phyloP scores from a whole-genome alignment of 495 filamentous ascomycete genomes.

The Pseudotulostoma volvatum region DNA sequence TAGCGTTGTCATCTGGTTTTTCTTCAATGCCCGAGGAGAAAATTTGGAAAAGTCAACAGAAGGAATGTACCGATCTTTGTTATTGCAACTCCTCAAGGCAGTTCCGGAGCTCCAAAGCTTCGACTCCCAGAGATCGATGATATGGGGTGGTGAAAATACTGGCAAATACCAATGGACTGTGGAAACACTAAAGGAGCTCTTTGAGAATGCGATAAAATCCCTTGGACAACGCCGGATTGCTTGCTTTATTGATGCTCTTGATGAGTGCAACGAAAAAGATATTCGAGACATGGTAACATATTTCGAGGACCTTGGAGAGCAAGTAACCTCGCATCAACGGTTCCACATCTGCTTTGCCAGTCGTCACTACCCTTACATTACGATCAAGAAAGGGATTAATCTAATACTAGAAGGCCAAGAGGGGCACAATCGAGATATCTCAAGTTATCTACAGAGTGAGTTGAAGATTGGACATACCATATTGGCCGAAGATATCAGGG shows the following conservation, averaged over 20 bases:
- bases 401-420: conserved; percentile 8
- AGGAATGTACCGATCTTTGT: conserved; percentile 34
- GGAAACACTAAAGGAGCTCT: conserved; percentile 13
- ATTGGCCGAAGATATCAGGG: conserved; percentile 2
- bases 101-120: conserved; percentile 13
- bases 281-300: conserved; percentile 19
- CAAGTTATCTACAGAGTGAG: conserved; percentile 5
- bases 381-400: conserved; percentile 6
- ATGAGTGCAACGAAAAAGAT: conserved; percentile 22
- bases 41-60: conserved; percentile 27
- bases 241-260: conserved; percentile 29
- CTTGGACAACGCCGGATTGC: conserved; percentile 9
- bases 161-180: conserved; percentile 6
- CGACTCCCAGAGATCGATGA: background rate
- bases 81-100: conserved; percentile 8
- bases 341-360: conserved; percentile 19
- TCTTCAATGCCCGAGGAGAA: conserved; percentile 29
- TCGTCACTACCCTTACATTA: conserved; percentile 19
- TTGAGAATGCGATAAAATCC: conserved; percentile 11
- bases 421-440: conserved; percentile 8
- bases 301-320: conserved; percentile 16
- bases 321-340: conserved; percentile 2
- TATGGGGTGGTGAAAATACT: background rate
- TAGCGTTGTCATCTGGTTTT: conserved; percentile 16
- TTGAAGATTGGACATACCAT: conserved; percentile 6